These are phyloP conservation scores for Chlorencoelia australis DNA, from an alignment of 2,329 filamentous ascomycete species.

Conservation along the genomic window DNA sequence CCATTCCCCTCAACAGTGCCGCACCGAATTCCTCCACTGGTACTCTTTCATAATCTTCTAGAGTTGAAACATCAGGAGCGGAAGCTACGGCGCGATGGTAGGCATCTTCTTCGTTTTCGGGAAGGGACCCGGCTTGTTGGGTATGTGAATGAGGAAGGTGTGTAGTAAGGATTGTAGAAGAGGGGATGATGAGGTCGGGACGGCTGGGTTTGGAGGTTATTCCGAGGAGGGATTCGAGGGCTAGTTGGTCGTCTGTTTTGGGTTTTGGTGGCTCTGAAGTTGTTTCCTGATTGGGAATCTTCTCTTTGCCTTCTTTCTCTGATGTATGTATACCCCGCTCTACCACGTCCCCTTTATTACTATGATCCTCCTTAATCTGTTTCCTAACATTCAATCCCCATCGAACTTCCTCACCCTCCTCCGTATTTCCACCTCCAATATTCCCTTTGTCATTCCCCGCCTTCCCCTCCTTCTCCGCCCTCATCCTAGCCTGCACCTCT, in stretches of 20 bases:
- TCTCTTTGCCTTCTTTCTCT: conserved; percentile 12
- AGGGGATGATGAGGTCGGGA: conserved; percentile 42
- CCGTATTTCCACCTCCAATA: conserved; percentile 34
- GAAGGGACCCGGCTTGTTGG: conserved; percentile 8
- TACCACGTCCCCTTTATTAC: too few relatives aligned
- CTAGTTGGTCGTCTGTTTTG: conserved; percentile 49
- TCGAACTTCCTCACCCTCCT: conserved; percentile 21
- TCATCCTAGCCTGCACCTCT: conserved; percentile 40
- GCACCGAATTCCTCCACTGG: conserved; percentile 94
- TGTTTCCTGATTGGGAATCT: conserved; percentile 15
- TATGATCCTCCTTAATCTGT: conserved; percentile 23
- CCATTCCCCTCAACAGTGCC: conserved; percentile 84
- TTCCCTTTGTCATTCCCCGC: conserved; percentile 25
- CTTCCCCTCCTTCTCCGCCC: conserved; percentile 16
- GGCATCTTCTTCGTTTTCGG: conserved; percentile 51
- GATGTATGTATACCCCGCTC: background rate
- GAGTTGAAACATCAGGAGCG: conserved; percentile 64
- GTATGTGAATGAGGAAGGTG: too few relatives aligned
- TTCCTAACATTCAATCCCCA: conserved; percentile 42
- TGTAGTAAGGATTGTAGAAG: conserved; percentile 12
- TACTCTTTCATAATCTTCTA: conserved; percentile 79
- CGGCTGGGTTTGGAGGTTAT: conserved; percentile 36
- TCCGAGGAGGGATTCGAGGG: conserved; percentile 57
- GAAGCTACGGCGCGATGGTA: conserved; percentile 60
- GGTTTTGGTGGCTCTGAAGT: conserved; percentile 19